Evolutionary conservation across 2,329 filamentous ascomycete species (phyloP).

Genomic region (Paramyrothecium roridum): DNA sequence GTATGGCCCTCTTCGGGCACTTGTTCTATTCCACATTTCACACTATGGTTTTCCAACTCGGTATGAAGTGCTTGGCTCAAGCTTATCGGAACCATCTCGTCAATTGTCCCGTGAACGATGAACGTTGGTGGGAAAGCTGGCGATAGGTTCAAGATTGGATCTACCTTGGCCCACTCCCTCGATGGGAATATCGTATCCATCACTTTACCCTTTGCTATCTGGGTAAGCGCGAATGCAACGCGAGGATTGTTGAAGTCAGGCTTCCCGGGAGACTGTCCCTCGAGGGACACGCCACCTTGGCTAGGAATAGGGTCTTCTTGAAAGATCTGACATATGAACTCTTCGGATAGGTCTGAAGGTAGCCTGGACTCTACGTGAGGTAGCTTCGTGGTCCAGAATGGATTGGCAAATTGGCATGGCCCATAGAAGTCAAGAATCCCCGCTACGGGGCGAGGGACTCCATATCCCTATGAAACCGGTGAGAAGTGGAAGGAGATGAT

Average conservation of each 20-base stretch:
- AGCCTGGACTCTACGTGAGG: constrained; percentile 22
- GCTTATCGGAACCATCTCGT: constrained; percentile 33
- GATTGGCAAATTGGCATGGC: constrained; percentile 32
- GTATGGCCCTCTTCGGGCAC: constrained; percentile 39
- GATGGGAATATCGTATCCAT: constrained; percentile 25
- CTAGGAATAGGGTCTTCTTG: constrained; percentile 31
- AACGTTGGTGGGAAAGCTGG: constrained; percentile 32
- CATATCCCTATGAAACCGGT: constrained; percentile 27
- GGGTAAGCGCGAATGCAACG: constrained; percentile 35
- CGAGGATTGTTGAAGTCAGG: constrained; percentile 32
- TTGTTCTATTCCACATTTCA: constrained; percentile 30
- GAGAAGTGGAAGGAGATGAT: not conserved
- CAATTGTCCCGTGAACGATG: constrained; percentile 35
- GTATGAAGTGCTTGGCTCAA: constrained; percentile 27
- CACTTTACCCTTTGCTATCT: constrained; percentile 36
- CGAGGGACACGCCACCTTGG: constrained; percentile 34
- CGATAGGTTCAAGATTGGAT: constrained; percentile 29
- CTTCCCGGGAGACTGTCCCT: constrained; percentile 29
- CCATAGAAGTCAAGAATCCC: constrained; percentile 40
- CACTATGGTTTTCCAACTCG: constrained; percentile 20
- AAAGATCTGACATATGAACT: constrained; percentile 32
- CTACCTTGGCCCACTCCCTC: constrained; percentile 22
- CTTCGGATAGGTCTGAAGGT: constrained; percentile 15
- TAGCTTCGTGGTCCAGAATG: constrained; percentile 31
- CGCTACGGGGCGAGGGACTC: constrained; percentile 25